Evolutionary conservation across 345 rosid species (phyloP).

Genomic region (Limnanthes douglasii): DNA sequence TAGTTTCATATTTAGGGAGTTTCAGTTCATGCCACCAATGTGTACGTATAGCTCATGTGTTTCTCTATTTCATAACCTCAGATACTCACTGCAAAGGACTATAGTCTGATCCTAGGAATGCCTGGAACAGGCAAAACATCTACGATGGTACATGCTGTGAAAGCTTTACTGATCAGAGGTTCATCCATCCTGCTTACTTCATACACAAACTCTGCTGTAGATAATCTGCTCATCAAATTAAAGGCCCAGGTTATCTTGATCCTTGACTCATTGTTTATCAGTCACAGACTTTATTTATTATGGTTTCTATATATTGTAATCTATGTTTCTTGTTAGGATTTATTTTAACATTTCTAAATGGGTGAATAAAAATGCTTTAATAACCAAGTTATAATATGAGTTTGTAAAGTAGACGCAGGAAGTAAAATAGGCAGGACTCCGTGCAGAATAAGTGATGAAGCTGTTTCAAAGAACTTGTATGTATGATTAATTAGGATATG

Average conservation of each 20-base stretch:
- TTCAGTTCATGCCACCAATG: too few species aligned
- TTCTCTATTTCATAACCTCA: constrained; percentile 21
- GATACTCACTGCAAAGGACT: constrained; percentile 91
- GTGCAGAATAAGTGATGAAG: too few species aligned
- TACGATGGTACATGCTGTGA: constrained; percentile 94
- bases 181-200: constrained; percentile 92
- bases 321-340: too few species aligned
- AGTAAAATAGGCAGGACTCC: too few species aligned
- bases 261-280: constrained; percentile 6
- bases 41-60: constrained; percentile 4
- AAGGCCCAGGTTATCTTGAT: constrained; percentile 73
- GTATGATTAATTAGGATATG: too few species aligned
- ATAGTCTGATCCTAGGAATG: constrained; percentile 92
- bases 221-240: constrained; percentile 88
- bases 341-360: too few species aligned
- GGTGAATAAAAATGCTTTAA: background rate
- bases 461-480: too few species aligned
- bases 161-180: constrained; percentile 88
- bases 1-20: constrained; percentile 4
- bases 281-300: too few species aligned
- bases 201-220: constrained; percentile 97
- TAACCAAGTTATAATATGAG: background rate
- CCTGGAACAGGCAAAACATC: constrained; percentile 99
- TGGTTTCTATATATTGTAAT: too few species aligned
- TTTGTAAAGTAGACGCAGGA: too few species aligned